phyloP scores from a whole-genome alignment of 495 filamentous ascomycete species.

The Hyaloscypha bicolor region DNA sequence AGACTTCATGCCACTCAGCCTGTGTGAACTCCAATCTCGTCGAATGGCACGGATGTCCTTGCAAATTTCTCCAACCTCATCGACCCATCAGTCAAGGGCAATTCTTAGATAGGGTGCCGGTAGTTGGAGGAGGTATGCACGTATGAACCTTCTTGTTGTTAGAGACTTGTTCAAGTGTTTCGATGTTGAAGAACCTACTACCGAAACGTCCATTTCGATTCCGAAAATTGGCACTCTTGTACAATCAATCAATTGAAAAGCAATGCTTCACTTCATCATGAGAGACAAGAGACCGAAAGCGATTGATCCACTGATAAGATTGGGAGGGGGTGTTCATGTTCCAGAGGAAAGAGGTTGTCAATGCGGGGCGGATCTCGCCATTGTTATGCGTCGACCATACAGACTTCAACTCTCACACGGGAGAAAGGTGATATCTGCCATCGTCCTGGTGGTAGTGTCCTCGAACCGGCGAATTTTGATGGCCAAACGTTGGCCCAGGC shows the following conservation, averaged over 20 bases:
- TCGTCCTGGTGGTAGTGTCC: background rate
- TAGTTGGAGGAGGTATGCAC: background rate
- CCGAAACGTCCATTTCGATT: background rate
- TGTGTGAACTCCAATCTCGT: background rate
- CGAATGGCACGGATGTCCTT: background rate
- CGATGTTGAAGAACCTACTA: background rate
- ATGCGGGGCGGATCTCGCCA: background rate
- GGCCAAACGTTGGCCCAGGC: constrained; percentile 10
- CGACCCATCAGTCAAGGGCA: background rate
- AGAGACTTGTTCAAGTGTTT: background rate
- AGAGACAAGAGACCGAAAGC: background rate
- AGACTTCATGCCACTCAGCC: background rate
- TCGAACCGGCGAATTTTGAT: background rate
- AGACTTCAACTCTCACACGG: constrained; percentile 6
- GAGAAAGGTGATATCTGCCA: constrained; percentile 22
- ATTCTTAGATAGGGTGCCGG: background rate
- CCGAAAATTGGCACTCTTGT: background rate
- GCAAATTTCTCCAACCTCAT: background rate
- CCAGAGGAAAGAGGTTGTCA: background rate
- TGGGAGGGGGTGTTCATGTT: background rate
- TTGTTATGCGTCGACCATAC: background rate
- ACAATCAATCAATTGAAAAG: background rate
- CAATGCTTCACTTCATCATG: constrained; percentile 1
- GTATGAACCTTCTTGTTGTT: background rate
- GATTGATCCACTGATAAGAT: background rate